These are phyloP conservation scores for Lactarius vividus DNA, from an alignment of 768 basidiomycete species.

Conservation along the genomic window DNA sequence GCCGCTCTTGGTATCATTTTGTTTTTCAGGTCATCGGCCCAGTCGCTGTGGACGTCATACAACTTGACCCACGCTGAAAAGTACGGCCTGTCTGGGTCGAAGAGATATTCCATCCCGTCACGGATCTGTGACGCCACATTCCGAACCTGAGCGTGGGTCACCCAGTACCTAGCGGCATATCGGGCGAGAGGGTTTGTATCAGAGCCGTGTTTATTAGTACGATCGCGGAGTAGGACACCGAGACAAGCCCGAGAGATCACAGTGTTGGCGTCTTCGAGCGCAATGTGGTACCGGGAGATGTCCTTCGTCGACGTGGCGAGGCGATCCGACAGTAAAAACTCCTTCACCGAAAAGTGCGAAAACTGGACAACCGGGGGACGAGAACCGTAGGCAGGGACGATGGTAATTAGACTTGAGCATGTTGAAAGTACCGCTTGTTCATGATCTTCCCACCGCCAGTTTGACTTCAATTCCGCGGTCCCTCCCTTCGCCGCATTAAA, in stretches of 20 bases:
- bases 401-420: background rate
- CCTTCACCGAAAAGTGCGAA: background rate
- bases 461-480: background rate
- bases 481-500: background rate
- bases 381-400: background rate
- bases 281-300: background rate
- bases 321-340: background rate
- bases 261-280: background rate
- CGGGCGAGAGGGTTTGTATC: background rate
- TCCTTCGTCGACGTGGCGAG: background rate
- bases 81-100: too few relatives aligned
- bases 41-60: background rate
- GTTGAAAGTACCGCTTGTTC: background rate
- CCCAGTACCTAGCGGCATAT: background rate
- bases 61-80: too few relatives aligned
- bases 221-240: background rate
- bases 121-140: too few relatives aligned
- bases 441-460: background rate
- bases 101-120: too few relatives aligned
- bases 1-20: background rate
- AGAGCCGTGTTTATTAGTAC: background rate
- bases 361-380: background rate
- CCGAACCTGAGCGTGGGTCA: background rate
- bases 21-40: background rate
- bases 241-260: background rate